Evolutionary conservation across 1,139 yeast genomes (phyloP), one percentile per base, ranked within the genome.

Genomic region (Wickerhamomyces sp.): DNA sequence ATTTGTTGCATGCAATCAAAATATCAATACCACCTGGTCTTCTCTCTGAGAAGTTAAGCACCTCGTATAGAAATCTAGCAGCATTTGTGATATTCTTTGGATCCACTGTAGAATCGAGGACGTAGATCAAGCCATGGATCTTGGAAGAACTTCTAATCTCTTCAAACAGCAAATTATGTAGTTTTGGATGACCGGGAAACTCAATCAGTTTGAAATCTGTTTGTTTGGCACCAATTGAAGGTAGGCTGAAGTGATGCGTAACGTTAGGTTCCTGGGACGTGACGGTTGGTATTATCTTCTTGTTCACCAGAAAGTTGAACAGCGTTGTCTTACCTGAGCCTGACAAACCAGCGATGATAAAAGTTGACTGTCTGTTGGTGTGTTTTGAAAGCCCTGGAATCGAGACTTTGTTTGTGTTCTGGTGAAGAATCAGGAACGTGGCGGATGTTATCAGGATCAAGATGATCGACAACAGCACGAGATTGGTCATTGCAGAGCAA

Each of bases 101-200:
- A 37, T 62, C 63, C 10, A 68, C 61, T 6, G 84, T 72, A 2
- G 85, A 66, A 56, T 83, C 91, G 23, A 89, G 65, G 43, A 89
- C 67, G 47, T 75, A 87, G 2, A 87, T 59, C 6, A 87, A 63
- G 4, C 95, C 96, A 45, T 70, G 58, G 21, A 72, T 47, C 31
- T 60, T 55, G 12, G 53, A 64, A 30, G 79, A 60, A 25, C 66
- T 65, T 31, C 60, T 58, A 19, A 77, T 64, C 26, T 66, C 61
- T 31, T 71, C 71, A 17, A 68, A 64, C 13, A 68, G 54, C 32
- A 72, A 61, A 31, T 71, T 71, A 41, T 73, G 74, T 46, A 88
- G 73, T 55, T 87, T 88, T 38, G 74, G 63, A 58, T 84, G 91
- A 7, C 96, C 96, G 3, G 97, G 97, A 47, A 79, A 78, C 54